These are phyloP conservation scores for Pisolithus albus DNA, from an alignment of 768 basidiomycete genomes.

Conservation along the genomic window DNA sequence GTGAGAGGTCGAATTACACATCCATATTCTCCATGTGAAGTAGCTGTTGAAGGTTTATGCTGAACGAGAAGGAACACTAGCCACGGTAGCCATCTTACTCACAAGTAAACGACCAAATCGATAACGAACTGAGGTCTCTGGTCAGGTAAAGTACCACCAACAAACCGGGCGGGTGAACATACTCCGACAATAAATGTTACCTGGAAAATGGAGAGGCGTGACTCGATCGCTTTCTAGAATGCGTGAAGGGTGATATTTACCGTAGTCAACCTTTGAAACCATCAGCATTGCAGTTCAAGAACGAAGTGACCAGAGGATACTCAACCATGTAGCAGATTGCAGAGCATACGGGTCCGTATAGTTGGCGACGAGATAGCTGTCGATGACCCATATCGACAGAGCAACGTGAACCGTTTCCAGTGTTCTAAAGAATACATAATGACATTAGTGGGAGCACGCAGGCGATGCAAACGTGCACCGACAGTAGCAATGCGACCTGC, in stretches of 20 bases:
- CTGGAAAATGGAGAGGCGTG: neutral
- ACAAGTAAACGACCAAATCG: constrained; percentile 5
- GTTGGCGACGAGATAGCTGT: neutral
- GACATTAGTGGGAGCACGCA: neutral
- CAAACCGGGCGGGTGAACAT: neutral
- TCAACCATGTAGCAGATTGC: constrained; percentile 2
- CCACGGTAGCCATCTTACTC: neutral
- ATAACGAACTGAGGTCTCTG: neutral
- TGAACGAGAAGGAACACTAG: neutral
- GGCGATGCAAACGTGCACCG: neutral
- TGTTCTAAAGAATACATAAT: neutral
- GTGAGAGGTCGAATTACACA: neutral
- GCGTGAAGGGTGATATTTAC: neutral
- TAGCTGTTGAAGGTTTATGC: neutral
- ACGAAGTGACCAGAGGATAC: neutral
- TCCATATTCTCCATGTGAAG: constrained; percentile 8
- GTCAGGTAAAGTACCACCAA: neutral
- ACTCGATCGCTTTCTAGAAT: neutral
- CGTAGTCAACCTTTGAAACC: neutral
- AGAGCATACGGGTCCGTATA: neutral
- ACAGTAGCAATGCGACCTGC: constrained; percentile 6
- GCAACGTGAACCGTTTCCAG: constrained; percentile 5
- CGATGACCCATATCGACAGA: constrained; percentile 6
- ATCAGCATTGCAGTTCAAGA: neutral
- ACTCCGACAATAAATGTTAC: constrained; percentile 2